phyloP scores from a whole-genome alignment of 2,329 filamentous ascomycete species.

The Epichloe sibirici region DNA sequence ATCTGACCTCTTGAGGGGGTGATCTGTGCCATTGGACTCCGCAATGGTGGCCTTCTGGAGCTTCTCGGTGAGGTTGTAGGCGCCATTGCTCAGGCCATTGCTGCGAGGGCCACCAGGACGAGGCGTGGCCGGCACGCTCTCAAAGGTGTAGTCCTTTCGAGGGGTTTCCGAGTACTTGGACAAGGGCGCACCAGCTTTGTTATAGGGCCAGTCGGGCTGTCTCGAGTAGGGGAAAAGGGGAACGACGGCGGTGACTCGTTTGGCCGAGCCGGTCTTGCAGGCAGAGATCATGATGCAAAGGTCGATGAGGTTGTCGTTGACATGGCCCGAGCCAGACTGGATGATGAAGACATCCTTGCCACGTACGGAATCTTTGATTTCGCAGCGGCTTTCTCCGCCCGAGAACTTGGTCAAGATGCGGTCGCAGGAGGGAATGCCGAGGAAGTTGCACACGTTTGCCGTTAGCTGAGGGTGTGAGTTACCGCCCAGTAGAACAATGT shows the following conservation, averaged over 20 bases:
- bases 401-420: constrained; percentile 86
- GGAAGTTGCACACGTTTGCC: constrained; percentile 74
- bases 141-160: constrained; percentile 67
- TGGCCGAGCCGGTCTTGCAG: constrained; percentile 87
- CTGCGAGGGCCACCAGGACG: constrained; percentile 58
- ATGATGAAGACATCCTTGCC: constrained; percentile 99
- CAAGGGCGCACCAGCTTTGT: constrained; percentile 84
- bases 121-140: constrained; percentile 82
- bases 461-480: constrained; percentile 85
- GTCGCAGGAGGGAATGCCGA: constrained; percentile 76
- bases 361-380: constrained; percentile 91
- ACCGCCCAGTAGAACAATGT: constrained; percentile 86
- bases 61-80: constrained; percentile 57
- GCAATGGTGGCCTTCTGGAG: constrained; percentile 55
- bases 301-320: constrained; percentile 95
- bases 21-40: constrained; percentile 18
- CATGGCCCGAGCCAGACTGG: constrained; percentile 80
- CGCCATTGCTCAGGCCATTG: constrained; percentile 50
- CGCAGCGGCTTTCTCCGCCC: constrained; percentile 86
- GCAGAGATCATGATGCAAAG: constrained; percentile 97
- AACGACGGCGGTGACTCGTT: constrained; percentile 83
- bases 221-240: constrained; percentile 94
- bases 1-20: constrained; percentile 24
- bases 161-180: constrained; percentile 48
- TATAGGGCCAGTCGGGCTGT: constrained; percentile 93